A percentile compares a stretch with the other conserved stretches of the same genome.
Evolutionary conservation across 2,329 filamentous ascomycete species (phyloP).

Genomic region (Neopestalotiopsis sp.): DNA sequence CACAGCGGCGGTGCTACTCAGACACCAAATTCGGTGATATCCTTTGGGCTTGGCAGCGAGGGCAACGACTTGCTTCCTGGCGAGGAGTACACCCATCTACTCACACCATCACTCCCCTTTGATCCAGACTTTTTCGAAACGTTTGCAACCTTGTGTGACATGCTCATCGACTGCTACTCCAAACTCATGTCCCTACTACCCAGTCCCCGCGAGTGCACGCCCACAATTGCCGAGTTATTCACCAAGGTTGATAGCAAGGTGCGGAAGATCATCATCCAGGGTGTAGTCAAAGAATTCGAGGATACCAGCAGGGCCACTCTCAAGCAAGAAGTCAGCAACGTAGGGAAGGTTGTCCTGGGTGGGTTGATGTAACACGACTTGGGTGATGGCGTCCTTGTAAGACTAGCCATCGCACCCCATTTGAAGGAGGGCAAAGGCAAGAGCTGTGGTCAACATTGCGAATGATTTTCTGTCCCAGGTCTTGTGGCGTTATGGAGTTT

Average conservation of each 20-base stretch:
- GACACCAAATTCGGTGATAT: slow-evolving; percentile 52
- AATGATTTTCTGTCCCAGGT: not conserved
- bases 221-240: slow-evolving; percentile 80
- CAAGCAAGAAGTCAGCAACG: slow-evolving; percentile 80
- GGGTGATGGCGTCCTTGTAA: not conserved
- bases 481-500: not conserved
- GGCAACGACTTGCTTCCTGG: slow-evolving; percentile 74
- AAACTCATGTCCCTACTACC: slow-evolving; percentile 76
- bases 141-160: slow-evolving; percentile 93
- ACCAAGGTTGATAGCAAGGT: slow-evolving; percentile 86
- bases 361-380: slow-evolving; percentile 70
- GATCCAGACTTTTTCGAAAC: slow-evolving; percentile 98
- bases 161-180: slow-evolving; percentile 90
- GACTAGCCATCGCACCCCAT: not conserved
- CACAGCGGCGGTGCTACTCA: slow-evolving; percentile 33
- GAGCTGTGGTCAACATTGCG: not conserved
- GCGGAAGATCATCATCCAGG: slow-evolving; percentile 86
- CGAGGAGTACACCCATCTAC: slow-evolving; percentile 85
- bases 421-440: not conserved
- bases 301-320: slow-evolving; percentile 78
- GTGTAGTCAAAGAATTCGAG: slow-evolving; percentile 91
- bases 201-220: slow-evolving; percentile 74
- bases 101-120: slow-evolving; percentile 92
- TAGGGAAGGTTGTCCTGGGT: slow-evolving; percentile 88
- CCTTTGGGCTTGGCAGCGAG: slow-evolving; percentile 57